Percentiles rank a stretch among this genome's conserved stretches.
Conservation (phyloP, 805 yeast genomes). For the Ogataea pini region DNA sequence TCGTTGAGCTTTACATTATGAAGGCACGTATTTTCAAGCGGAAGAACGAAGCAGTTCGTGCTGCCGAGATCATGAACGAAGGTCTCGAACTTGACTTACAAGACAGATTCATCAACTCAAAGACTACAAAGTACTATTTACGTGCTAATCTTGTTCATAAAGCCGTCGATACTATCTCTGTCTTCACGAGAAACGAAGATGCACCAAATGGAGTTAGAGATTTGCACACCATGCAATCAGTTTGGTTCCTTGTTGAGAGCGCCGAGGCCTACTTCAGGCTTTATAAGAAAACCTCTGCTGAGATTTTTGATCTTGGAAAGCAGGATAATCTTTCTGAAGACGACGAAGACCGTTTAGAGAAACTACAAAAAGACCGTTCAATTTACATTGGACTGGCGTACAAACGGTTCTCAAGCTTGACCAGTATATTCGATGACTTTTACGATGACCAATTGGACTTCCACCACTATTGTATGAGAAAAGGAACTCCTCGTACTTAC, state of each 20-base stretch:
- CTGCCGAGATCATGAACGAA: conserved; percentile 63
- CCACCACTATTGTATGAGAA: conserved; percentile 88
- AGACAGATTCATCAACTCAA: conserved; percentile 89
- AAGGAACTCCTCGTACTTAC: conserved; percentile 88
- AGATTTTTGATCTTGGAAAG: conserved; percentile 14
- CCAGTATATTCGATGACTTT: conserved; percentile 68
- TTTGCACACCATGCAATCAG: conserved; percentile 85
- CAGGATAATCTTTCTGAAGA: conserved; percentile 33
- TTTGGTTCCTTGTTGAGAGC: conserved; percentile 82
- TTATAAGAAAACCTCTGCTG: conserved; percentile 39
- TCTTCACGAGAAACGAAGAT: conserved; percentile 86
- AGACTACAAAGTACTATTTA: conserved; percentile 78
- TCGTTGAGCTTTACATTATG: conserved; percentile 77
- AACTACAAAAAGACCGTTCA: conserved; percentile 36
- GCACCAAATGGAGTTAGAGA: conserved; percentile 83
- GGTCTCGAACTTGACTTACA: conserved; percentile 81
- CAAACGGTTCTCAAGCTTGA: conserved; percentile 71
- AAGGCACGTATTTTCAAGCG: conserved; percentile 83
- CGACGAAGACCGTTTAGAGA: conserved; percentile 43
- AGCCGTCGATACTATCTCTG: conserved; percentile 70
- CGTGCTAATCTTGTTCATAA: conserved; percentile 73
- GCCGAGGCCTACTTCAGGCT: conserved; percentile 79
- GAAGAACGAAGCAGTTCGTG: conserved; percentile 57
- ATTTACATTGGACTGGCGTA: conserved; percentile 65
- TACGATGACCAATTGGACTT: conserved; percentile 88